A percentile compares a stretch with the other conserved stretches of the same genome.
phyloP scores from a whole-genome alignment of 2,329 filamentous ascomycete species.

The Trichophyton schoenleinii region DNA sequence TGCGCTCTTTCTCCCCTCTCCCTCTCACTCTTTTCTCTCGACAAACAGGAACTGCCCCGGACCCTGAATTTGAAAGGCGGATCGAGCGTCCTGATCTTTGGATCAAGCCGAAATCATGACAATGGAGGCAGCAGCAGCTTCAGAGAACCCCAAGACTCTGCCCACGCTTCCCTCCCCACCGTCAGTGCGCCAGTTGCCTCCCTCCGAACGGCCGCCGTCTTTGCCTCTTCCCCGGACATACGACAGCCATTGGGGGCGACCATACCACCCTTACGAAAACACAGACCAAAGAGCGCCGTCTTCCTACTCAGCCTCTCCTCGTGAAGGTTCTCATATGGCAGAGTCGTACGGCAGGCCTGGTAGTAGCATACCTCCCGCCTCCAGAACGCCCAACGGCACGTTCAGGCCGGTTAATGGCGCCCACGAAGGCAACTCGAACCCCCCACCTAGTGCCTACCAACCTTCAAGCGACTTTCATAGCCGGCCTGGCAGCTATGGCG shows the following conservation, averaged over 20 bases:
- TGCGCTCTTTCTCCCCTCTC: neutral
- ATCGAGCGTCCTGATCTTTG: neutral
- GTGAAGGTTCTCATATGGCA: conserved; percentile 15
- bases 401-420: conserved; percentile 27
- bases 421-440: conserved; percentile 16
- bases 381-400: conserved; percentile 17
- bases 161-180: conserved; percentile 5
- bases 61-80: neutral
- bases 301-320: conserved; percentile 16
- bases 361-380: conserved; percentile 20
- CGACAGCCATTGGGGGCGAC: conserved; percentile 8
- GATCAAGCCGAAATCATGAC: neutral
- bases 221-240: conserved; percentile 10
- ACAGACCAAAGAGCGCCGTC: conserved; percentile 8
- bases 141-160: neutral
- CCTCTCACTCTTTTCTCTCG: neutral
- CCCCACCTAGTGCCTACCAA: conserved; percentile 21
- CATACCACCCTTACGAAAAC: conserved; percentile 7
- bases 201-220: conserved; percentile 7
- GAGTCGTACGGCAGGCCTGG: conserved; percentile 21
- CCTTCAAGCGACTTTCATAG: conserved; percentile 12
- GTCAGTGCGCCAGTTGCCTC: conserved; percentile 8
- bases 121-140: conserved; percentile 2
- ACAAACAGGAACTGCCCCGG: neutral
- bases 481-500: neutral